Evolutionary conservation across 805 yeast genomes (phyloP).

Genomic region (Monosporozyma aquatica): DNA sequence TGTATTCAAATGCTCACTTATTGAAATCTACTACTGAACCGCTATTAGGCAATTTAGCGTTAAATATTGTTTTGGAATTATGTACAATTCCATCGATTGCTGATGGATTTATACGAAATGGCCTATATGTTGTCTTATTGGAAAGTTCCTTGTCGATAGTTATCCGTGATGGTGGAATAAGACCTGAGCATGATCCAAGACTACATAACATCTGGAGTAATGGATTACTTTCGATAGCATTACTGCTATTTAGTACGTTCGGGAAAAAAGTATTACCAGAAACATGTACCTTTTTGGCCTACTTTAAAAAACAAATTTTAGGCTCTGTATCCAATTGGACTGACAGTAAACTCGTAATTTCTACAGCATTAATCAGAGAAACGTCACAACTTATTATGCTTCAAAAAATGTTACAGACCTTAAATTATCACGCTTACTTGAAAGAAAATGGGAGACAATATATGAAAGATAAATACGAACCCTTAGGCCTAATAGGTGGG

Average conservation of each 20-base stretch:
- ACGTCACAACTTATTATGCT: conserved; percentile 60
- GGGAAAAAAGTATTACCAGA: conserved; percentile 61
- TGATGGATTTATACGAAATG: conserved; percentile 51
- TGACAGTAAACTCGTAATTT: conserved; percentile 32
- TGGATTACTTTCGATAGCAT: conserved; percentile 63
- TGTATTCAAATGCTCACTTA: conserved; percentile 61
- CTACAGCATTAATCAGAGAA: conserved; percentile 49
- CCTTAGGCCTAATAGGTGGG: conserved; percentile 42
- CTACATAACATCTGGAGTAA: conserved; percentile 79
- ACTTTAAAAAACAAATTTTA: conserved; percentile 58
- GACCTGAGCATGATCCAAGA: conserved; percentile 42
- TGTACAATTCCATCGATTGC: conserved; percentile 55
- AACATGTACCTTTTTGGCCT: conserved; percentile 48
- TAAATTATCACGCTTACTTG: conserved; percentile 45
- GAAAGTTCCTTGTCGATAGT: conserved; percentile 65
- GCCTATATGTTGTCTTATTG: conserved; percentile 56
- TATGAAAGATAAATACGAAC: conserved; percentile 11
- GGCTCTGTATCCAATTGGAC: conserved; percentile 64
- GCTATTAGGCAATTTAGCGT: conserved; percentile 60
- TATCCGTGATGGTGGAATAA: conserved; percentile 57
- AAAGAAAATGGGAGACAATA: conserved; percentile 14
- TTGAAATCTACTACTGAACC: conserved; percentile 54
- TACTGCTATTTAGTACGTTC: conserved; percentile 50
- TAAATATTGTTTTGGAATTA: conserved; percentile 62
- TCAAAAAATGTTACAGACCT: conserved; percentile 44